A percentile compares a stretch with the other conserved stretches of the same genome.
phyloP scores from a whole-genome alignment of 345 rosid genomes.

The Clausena lansium region DNA sequence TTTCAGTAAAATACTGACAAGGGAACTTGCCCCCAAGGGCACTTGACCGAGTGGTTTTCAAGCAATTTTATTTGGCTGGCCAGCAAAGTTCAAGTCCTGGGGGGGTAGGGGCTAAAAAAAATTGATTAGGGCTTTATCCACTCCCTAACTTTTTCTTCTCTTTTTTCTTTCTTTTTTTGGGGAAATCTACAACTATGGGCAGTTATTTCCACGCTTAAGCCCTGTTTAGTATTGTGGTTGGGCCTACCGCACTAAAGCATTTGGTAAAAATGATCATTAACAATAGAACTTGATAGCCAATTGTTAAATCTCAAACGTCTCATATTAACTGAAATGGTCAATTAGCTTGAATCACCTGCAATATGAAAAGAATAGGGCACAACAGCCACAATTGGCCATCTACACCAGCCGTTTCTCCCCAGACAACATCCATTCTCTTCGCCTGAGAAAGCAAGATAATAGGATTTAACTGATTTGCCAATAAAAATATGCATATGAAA shows the following conservation, averaged over 20 bases:
- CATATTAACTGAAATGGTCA: not conserved
- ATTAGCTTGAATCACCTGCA: constrained; percentile 62
- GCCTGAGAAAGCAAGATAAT: constrained; percentile 51
- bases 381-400: constrained; percentile 92
- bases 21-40: too few species aligned
- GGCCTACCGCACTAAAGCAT: too few species aligned
- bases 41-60: too few species aligned
- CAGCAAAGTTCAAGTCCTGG: too few species aligned
- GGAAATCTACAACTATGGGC: not conserved
- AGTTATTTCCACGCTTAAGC: not conserved
- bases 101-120: too few species aligned
- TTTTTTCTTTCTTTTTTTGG: not conserved
- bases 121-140: too few species aligned
- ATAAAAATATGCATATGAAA: constrained; percentile 1
- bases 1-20: not conserved
- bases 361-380: constrained; percentile 84
- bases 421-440: constrained; percentile 99
- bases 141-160: not conserved
- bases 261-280: not conserved
- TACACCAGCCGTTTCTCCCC: constrained; percentile 99
- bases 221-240: too few species aligned
- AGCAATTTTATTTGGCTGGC: too few species aligned
- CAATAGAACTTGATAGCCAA: not conserved
- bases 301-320: not conserved
- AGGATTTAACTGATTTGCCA: not conserved